Evolutionary conservation across 192 early-diverging fungal genomes (phyloP), one percentile per base, ranked within the genome.

Genomic region (Coemansia sp.): DNA sequence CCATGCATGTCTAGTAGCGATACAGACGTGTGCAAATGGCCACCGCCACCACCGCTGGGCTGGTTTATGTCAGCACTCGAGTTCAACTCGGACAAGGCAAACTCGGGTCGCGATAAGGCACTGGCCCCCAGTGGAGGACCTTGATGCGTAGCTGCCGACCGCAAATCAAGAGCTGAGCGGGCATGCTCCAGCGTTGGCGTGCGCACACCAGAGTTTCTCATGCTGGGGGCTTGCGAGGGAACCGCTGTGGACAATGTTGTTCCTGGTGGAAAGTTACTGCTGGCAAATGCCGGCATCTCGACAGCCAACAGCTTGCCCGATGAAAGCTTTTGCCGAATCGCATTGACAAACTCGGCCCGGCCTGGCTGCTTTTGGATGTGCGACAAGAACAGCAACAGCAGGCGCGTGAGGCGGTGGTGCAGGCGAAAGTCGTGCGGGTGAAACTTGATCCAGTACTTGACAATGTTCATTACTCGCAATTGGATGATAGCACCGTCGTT

Each of bases 371-470:
- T 77, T 68, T 79, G 81, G 51, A 86, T 86, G 46, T 84, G 82
- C 0, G 75, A 73, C 12, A 86, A 61, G 49, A 86, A 86, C 34
- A 86, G 70, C 22, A 86, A 33, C 67, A 86, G 63, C 55, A 86
- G 68, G 8, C 78, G 73, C 3, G 78, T 78, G 8, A 86, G 76
- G 20, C 81, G 81, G 27, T 82, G 75, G 64, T 84, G 81, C 29
- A 84, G 54, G 24, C 74, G 68, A 43, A 86, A 86, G 63, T 86
- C 85, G 62, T 88, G 87, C 59, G 88, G 90, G 65, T 95, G 93
- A 55, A 77, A 87, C 67, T 96, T 95, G 29, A 96, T 76, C 96
- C 96, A 98, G 63, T 86, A 88, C 76, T 95, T 97, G 73, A 96
- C 81, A 5, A 93, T 89, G 76, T 93, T 93, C 76, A 91, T 93